phyloP scores from a whole-genome alignment of 2,329 filamentous ascomycete genomes.

The Dactylellina drechsleri region DNA sequence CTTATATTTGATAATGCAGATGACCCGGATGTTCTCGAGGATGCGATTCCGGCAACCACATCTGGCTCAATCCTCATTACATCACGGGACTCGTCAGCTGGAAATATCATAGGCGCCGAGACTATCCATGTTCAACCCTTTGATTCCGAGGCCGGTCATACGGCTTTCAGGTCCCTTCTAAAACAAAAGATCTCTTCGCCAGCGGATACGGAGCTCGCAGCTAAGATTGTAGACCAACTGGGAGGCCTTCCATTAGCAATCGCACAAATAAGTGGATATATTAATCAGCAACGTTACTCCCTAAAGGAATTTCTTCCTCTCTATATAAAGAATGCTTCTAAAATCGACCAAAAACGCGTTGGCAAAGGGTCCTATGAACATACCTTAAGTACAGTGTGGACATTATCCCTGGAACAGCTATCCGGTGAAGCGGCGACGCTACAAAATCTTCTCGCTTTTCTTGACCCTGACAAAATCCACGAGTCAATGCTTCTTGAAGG shows the following conservation, averaged over 20 bases:
- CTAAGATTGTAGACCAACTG: slow-evolving; percentile 56
- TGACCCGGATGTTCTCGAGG: too few species aligned
- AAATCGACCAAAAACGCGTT: slow-evolving; percentile 58
- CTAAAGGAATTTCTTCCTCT: slow-evolving; percentile 59
- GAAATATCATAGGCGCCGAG: slow-evolving; percentile 48
- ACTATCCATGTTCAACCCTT: slow-evolving; percentile 55
- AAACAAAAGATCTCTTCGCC: slow-evolving; percentile 28
- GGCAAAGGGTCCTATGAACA: slow-evolving; percentile 55
- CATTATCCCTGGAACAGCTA: too few species aligned
- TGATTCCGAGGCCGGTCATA: slow-evolving; percentile 31
- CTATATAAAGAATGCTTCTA: slow-evolving; percentile 58
- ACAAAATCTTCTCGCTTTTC: slow-evolving; percentile 58
- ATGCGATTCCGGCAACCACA: too few species aligned
- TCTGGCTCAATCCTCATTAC: slow-evolving; percentile 57
- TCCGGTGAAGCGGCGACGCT: slow-evolving; percentile 56
- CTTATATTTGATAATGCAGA: too few species aligned
- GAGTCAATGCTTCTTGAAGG: slow-evolving; percentile 58
- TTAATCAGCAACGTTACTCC: slow-evolving; percentile 57
- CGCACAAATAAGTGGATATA: slow-evolving; percentile 59
- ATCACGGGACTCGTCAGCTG: slow-evolving; percentile 55
- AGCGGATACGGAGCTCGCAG: slow-evolving; percentile 47
- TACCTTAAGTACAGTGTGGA: too few species aligned
- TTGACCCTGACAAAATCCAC: slow-evolving; percentile 59
- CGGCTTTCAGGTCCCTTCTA: slow-evolving; percentile 19
- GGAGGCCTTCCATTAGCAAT: slow-evolving; percentile 60